Base-by-base conservation (phyloP, 768 basidiomycete genomes). In the Hydnum rufescens region DNA sequence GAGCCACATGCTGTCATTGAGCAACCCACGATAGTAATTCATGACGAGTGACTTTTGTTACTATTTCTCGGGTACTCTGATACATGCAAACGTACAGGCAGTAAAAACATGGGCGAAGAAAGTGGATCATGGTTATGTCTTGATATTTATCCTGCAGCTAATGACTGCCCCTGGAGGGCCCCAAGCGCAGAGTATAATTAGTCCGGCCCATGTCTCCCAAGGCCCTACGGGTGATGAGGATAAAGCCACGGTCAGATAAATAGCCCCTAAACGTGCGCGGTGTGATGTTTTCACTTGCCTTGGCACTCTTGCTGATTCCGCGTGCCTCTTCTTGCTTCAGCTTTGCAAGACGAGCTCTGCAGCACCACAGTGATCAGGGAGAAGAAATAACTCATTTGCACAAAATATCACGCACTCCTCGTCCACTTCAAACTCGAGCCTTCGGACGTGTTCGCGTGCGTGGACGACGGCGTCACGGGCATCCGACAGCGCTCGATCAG, bases 41-140 rank as follows among this genome's bases (percentile, higher is more conserved):
- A 63, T 32, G 66, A 68, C 54, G 66, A 67, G 51, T n/a, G 66
- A 68, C 55, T 68, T 58, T 43, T 50, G 25, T 47, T 13, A 47
- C 44, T 13, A 28, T 13, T 26, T 28, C 13, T 16, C 25, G 44
- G 8, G 44, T 39, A 39, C 19, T 19, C 8, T 39, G 34, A 8
- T 19, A 39, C 19, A 39, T 39, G 8, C 8, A 8, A 39, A 8
- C 34, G 34, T 39, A 39, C 34, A 39, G 34, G 19, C 34, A 19
- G 8, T 19, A 39, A 8, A 1, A 26, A 8, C 25, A 13, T 8
- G 13, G 8, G 26, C 8, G 13, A 13, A 26, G 13, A 47, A 8
- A 28, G 26, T 13, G 13, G 13, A 47, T 47, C 26, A 47, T 47
- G 8, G 44, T 13, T 16, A 16, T 26, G 26, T 39, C 34, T 8